Evolutionary conservation across 441 rosid species (phyloP).

Genomic region (Pelargonium fulgidum): DNA sequence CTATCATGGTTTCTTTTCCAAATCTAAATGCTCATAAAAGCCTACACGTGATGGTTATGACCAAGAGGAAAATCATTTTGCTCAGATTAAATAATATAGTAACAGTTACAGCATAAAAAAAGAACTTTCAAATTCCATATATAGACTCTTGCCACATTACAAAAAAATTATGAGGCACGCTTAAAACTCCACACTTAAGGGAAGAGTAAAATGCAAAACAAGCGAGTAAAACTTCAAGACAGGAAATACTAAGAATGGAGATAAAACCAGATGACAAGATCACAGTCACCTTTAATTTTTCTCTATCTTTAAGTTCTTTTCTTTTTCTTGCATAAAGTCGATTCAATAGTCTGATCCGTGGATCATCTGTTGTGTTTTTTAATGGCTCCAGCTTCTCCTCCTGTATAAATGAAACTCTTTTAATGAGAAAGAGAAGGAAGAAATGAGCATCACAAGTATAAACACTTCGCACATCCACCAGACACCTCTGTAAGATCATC

Average conservation of each 20-base stretch:
- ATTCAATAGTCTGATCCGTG: constrained; percentile 60
- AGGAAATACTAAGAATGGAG: constrained; percentile 9
- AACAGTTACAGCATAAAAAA: too few species aligned
- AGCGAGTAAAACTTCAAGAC: constrained; percentile 9
- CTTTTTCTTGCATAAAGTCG: constrained; percentile 63
- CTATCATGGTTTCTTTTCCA: background rate
- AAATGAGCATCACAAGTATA: constrained; percentile 19
- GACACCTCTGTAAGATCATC: constrained; percentile 72
- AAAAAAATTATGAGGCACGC: background rate
- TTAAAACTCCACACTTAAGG: constrained; percentile 7
- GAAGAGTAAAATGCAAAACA: background rate
- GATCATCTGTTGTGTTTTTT: constrained; percentile 62
- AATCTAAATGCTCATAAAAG: background rate
- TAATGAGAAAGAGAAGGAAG: constrained; percentile 16
- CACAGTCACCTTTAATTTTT: constrained; percentile 45
- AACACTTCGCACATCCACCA: constrained; percentile 22
- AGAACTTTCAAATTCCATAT: background rate
- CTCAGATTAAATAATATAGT: background rate
- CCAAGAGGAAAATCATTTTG: background rate
- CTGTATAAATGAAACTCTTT: constrained; percentile 25
- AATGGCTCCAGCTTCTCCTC: constrained; percentile 74
- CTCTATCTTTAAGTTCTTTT: constrained; percentile 60
- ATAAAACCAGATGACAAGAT: background rate
- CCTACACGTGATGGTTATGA: background rate
- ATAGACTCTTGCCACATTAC: background rate